Percentiles rank a stretch among this genome's conserved stretches.
These are phyloP conservation scores for Boletus sensibilis DNA, from an alignment of 768 basidiomycete genomes.

Conservation along the genomic window DNA sequence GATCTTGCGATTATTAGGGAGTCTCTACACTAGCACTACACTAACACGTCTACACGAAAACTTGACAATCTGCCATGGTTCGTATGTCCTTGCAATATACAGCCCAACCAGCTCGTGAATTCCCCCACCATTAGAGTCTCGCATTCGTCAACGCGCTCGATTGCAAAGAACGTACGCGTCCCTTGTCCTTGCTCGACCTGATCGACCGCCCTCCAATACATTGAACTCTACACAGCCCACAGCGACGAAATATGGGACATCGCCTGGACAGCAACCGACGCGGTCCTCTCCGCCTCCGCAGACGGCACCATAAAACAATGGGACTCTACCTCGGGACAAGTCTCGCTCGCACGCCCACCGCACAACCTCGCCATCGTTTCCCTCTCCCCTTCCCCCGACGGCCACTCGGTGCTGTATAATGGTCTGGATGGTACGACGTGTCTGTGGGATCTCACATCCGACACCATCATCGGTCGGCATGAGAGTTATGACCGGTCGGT, in stretches of 20 bases:
- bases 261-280: constrained; percentile 66
- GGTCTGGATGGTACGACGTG: constrained; percentile 81
- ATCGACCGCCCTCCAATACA: background rate
- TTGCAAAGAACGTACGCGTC: constrained; percentile 68
- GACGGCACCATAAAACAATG: constrained; percentile 78
- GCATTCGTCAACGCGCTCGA: constrained; percentile 72
- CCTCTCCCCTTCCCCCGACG: constrained; percentile 67
- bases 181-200: constrained; percentile 4
- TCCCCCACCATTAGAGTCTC: constrained; percentile 49
- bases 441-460: constrained; percentile 68
- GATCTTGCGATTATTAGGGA: constrained; percentile 32
- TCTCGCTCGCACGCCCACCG: constrained; percentile 56
- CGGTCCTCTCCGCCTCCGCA: constrained; percentile 67
- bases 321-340: constrained; percentile 65
- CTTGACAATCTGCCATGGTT: constrained; percentile 23
- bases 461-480: constrained; percentile 57
- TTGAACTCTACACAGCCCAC: constrained; percentile 53
- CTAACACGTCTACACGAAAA: background rate
- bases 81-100: constrained; percentile 16
- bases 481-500: constrained; percentile 70
- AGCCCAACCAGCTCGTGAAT: constrained; percentile 22
- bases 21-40: background rate
- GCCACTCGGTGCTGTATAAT: constrained; percentile 68
- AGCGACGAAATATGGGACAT: constrained; percentile 78
- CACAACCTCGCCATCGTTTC: constrained; percentile 87